A percentile compares a stretch with the other conserved stretches of the same genome.
phyloP scores from a whole-genome alignment of 2,329 filamentous ascomycete species.

The Tolypocladium cylindrosporum region DNA sequence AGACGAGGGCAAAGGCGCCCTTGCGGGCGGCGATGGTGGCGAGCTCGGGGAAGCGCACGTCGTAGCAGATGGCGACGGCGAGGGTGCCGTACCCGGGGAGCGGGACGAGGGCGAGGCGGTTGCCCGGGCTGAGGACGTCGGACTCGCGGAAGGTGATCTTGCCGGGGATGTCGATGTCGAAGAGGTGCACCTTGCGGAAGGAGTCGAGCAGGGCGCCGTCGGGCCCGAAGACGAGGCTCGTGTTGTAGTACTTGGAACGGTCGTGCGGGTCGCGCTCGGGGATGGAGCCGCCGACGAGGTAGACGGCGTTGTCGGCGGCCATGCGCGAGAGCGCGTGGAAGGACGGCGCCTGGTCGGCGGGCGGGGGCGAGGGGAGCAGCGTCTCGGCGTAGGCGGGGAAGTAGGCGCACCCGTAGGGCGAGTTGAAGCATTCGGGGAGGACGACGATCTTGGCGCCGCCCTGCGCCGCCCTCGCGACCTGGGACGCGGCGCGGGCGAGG shows the following conservation, averaged over 20 bases:
- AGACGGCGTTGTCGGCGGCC: conserved; percentile 68
- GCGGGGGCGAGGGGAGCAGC: conserved; percentile 66
- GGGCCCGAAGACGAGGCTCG: conserved; percentile 72
- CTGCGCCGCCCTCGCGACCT: conserved; percentile 71
- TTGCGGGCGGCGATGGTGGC: conserved; percentile 79
- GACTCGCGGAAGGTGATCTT: conserved; percentile 88
- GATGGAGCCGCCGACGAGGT: conserved; percentile 85
- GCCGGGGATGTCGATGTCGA: conserved; percentile 95
- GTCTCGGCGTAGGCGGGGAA: conserved; percentile 90
- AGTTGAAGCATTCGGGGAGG: conserved; percentile 98
- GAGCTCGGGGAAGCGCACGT: conserved; percentile 91
- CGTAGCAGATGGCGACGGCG: conserved; percentile 91
- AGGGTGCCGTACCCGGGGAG: conserved; percentile 83
- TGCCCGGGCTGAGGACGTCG: conserved; percentile 77
- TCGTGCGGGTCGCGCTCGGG: conserved; percentile 57
- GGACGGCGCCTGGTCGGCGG: conserved; percentile 61
- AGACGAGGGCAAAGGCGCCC: conserved; percentile 80
- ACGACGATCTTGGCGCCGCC: conserved; percentile 78
- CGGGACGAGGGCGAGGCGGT: conserved; percentile 76
- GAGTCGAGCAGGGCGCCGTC: conserved; percentile 70
- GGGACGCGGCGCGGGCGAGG: conserved; percentile 67
- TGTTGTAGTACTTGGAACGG: conserved; percentile 74
- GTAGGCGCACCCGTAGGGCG: conserved; percentile 82
- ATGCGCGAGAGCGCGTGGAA: conserved; percentile 77
- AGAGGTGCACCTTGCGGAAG: conserved; percentile 90